Base-by-base conservation (phyloP, 208 protist species). In the Leishmania mexicana region DNA sequence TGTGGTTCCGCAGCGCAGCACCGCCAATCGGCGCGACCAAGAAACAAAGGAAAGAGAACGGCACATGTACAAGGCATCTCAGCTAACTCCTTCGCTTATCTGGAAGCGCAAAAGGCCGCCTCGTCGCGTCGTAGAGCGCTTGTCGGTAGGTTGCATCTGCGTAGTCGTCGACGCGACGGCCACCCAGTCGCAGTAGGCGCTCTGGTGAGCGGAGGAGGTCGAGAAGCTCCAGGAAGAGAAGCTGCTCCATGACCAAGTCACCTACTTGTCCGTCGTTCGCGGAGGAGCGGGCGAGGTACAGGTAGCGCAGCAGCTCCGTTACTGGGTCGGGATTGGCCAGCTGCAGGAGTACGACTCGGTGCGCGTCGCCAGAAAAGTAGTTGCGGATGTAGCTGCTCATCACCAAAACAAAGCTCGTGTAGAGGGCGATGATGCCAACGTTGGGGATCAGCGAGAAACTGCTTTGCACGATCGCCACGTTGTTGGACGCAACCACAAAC, bases 321-420 rank as follows among this genome's bases (percentile, higher is more conserved):
- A 94, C 76, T 35, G 90, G 90, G 51, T 90, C 81, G 7, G 90
- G 90, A 72, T 92, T 90, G 64, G 88, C 83, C n/a, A 92, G 80
- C 73, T 94, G 89, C 78, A 85, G 60, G 21, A 93, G 81, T 7
- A 90, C 82, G 31, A 93, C 83, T 31, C 85, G 83, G 64, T 90
- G 85, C 6, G 92, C 90, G 35, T 85, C 79, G 2, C 92, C 93
- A 21, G 90, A 80, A 35, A 95, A 84, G 70, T 80, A 74, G 75
- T 80, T 81, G 47, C 93, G 87, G 28, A 96, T 74, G 80, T 93
- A 81, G 49, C 74, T 83, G 65, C 90, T 92, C n/a, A 95, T 62
- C 15, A 90, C 88, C 21, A 96, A 76, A 47, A 96, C 87, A 57
- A 96, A 92, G 38, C 92, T 96, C 38, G 90, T 92, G 82, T 96